phyloP scores from a whole-genome alignment of 495 filamentous ascomycete genomes.

The Penicillium taxi region DNA sequence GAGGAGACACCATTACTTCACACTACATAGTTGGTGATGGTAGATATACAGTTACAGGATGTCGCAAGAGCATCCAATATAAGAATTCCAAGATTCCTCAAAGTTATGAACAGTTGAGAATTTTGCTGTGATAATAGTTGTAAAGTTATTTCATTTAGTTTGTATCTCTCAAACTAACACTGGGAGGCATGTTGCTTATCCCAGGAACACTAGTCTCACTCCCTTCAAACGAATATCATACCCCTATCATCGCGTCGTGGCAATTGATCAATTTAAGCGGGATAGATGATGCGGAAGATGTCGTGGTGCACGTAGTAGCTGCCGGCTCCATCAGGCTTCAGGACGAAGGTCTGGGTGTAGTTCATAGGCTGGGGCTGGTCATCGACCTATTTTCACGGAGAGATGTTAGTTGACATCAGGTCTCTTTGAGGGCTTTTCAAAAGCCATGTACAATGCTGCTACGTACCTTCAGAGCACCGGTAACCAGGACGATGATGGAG shows the following conservation, averaged over 20 bases:
- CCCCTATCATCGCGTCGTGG: slow-evolving; percentile 18
- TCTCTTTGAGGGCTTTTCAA: neutral
- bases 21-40: slow-evolving; percentile 16
- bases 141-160: too few species aligned
- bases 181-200: too few species aligned
- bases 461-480: slow-evolving; percentile 71
- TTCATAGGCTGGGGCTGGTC: slow-evolving; percentile 71
- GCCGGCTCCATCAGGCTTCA: slow-evolving; percentile 57
- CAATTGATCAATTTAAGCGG: slow-evolving; percentile 9
- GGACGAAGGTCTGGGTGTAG: slow-evolving; percentile 80
- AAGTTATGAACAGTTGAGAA: too few species aligned
- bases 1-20: slow-evolving; percentile 42
- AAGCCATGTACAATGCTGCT: too few species aligned
- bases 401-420: neutral
- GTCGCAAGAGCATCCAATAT: too few species aligned
- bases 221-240: slow-evolving; percentile 5
- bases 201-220: slow-evolving; percentile 1
- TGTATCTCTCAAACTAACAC: too few species aligned
- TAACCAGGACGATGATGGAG: slow-evolving; percentile 75
- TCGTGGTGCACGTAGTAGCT: slow-evolving; percentile 87
- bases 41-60: neutral
- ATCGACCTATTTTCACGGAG: slow-evolving; percentile 53
- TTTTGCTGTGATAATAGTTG: too few species aligned
- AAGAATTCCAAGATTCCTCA: too few species aligned
- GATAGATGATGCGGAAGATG: slow-evolving; percentile 77